Conservation (phyloP, 768 basidiomycete species). For the Russula sp. region DNA sequence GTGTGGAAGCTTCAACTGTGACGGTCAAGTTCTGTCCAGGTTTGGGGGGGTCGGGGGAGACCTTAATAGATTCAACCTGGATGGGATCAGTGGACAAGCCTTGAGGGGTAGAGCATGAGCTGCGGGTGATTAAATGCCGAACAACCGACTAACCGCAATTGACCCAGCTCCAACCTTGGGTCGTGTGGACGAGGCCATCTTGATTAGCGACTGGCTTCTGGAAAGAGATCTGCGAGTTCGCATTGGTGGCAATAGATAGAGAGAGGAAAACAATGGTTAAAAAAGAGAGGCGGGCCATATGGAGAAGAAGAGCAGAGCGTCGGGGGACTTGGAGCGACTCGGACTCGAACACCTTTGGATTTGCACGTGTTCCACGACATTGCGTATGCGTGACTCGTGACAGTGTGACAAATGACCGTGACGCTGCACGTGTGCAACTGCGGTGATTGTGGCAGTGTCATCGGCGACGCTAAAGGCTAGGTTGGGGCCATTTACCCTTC, state of each 20-base stretch:
- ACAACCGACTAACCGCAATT: constrained; percentile 63
- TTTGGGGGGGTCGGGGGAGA: constrained; percentile 83
- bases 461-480: too few species aligned
- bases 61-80: constrained; percentile 59
- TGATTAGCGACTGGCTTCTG: constrained; percentile 29
- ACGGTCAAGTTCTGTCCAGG: constrained; percentile 89
- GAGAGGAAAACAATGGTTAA: constrained; percentile 28
- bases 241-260: constrained; percentile 25
- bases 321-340: neutral
- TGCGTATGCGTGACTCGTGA: neutral
- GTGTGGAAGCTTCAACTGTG: constrained; percentile 56
- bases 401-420: neutral
- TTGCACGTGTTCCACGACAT: too few species aligned
- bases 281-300: constrained; percentile 26
- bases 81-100: constrained; percentile 41
- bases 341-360: too few species aligned
- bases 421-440: neutral
- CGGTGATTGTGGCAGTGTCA: too few species aligned
- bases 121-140: neutral
- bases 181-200: constrained; percentile 29
- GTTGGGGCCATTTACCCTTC: neutral
- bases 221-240: constrained; percentile 21
- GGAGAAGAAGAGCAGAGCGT: neutral
- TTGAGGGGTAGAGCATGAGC: constrained; percentile 26
- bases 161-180: constrained; percentile 53